A percentile compares a stretch with the other conserved stretches of the same genome.
Conservation (phyloP, 306 rosid genomes). For the Adenanthera pavonina region DNA sequence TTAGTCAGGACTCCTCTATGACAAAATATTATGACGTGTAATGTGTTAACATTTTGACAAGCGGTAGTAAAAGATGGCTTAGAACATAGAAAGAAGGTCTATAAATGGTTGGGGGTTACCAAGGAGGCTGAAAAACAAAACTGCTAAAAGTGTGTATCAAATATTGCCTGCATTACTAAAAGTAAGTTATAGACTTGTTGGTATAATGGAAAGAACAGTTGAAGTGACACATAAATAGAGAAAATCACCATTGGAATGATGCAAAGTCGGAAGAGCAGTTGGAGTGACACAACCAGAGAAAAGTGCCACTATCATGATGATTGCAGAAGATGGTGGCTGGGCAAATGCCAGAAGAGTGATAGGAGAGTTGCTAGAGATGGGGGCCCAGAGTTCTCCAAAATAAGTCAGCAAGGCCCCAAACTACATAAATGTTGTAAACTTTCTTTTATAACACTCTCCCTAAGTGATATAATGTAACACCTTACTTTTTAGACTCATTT, state of each 20-base stretch:
- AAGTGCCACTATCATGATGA: background rate
- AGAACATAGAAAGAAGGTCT: background rate
- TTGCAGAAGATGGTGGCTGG: background rate
- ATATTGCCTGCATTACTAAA: background rate
- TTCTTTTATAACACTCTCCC: background rate
- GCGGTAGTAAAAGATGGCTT: background rate
- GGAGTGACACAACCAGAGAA: background rate
- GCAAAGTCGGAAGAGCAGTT: background rate
- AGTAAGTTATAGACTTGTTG: background rate
- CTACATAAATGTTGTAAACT: background rate
- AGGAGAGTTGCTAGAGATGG: background rate
- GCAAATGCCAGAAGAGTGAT: background rate
- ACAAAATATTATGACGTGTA: background rate
- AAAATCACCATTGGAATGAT: background rate
- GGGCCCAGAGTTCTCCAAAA: background rate
- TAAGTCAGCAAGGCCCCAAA: background rate
- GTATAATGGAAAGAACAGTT: background rate
- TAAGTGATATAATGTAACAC: background rate
- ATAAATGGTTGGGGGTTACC: background rate
- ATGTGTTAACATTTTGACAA: no score
- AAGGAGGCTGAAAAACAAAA: background rate
- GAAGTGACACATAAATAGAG: background rate
- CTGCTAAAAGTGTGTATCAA: background rate
- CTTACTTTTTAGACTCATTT: no score
- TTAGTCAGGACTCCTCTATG: background rate